Evolutionary conservation across 129 eudicot genomes (phyloP).

Genomic region (Helichrysum umbraculigerum): DNA sequence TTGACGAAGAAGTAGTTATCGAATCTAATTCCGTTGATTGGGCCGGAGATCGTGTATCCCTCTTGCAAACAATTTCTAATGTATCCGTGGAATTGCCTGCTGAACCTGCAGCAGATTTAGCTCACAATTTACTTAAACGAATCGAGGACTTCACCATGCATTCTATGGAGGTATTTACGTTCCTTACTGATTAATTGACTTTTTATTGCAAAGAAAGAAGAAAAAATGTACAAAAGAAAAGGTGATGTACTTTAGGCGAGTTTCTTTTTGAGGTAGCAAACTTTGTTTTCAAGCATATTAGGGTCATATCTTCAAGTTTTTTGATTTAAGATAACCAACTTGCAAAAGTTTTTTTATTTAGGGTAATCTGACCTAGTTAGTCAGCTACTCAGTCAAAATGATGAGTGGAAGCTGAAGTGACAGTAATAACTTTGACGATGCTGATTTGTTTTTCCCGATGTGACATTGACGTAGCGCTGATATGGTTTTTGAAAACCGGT

Average conservation of each 20-base stretch:
- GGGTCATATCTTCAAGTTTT: not conserved
- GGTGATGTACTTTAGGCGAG: not conserved
- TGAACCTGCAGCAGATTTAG: conserved; percentile 90
- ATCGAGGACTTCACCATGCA: conserved; percentile 91
- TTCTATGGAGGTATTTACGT: conserved; percentile 71
- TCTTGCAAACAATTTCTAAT: conserved; percentile 85
- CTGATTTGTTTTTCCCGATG: too few species aligned
- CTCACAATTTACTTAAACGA: conserved; percentile 78
- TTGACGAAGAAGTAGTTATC: conserved; percentile 25
- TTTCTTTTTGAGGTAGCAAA: not conserved
- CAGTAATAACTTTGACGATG: not conserved
- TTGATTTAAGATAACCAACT: not conserved
- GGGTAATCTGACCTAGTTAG: too few species aligned
- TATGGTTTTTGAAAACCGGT: not conserved
- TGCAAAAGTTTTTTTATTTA: too few species aligned
- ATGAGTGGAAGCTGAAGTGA: too few species aligned
- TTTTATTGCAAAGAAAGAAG: not conserved
- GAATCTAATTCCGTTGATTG: conserved; percentile 57
- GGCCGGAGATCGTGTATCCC: conserved; percentile 90
- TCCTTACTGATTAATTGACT: not conserved
- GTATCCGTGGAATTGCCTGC: conserved; percentile 90
- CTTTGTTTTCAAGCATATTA: too few species aligned
- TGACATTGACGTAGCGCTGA: too few species aligned
- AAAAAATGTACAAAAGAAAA: not conserved
- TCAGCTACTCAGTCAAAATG: too few species aligned